These are phyloP conservation scores for Lactifluus rugatus DNA, from an alignment of 768 basidiomycete genomes.

Conservation along the genomic window DNA sequence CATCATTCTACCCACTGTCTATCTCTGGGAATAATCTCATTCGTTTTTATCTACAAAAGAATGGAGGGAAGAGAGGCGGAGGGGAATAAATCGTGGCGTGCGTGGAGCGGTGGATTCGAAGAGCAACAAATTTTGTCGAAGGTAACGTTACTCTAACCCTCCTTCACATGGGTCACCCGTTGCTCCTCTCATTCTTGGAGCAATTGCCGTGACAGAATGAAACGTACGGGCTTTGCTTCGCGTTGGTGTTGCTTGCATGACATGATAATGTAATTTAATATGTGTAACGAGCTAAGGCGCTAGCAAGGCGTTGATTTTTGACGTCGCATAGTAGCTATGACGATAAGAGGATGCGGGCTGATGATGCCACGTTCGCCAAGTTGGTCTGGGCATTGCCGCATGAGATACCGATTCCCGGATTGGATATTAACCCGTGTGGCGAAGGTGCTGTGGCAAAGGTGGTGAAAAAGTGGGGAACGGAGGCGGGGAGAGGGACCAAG, in stretches of 20 bases:
- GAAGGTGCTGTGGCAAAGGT: not conserved
- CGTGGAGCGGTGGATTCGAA: not conserved
- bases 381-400: not conserved
- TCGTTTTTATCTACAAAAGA: too few species aligned
- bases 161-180: not conserved
- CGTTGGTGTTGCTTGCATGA: too few species aligned
- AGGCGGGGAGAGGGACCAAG: too few species aligned
- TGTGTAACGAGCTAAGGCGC: not conserved
- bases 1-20: not conserved
- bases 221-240: not conserved
- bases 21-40: not conserved
- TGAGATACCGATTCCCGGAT: not conserved
- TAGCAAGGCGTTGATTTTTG: not conserved
- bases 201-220: not conserved
- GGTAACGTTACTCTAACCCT: not conserved
- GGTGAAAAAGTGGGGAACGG: not conserved
- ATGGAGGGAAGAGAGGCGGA: not conserved
- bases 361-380: not conserved
- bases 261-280: not conserved
- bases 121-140: not conserved
- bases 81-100: not conserved
- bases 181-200: not conserved
- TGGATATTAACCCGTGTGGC: not conserved
- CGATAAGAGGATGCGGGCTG: not conserved
- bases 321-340: not conserved